Percentiles rank a stretch among this genome's conserved stretches.
These are phyloP conservation scores for Albifimbria verrucaria DNA, from an alignment of 2,329 filamentous ascomycete species.

Conservation along the genomic window DNA sequence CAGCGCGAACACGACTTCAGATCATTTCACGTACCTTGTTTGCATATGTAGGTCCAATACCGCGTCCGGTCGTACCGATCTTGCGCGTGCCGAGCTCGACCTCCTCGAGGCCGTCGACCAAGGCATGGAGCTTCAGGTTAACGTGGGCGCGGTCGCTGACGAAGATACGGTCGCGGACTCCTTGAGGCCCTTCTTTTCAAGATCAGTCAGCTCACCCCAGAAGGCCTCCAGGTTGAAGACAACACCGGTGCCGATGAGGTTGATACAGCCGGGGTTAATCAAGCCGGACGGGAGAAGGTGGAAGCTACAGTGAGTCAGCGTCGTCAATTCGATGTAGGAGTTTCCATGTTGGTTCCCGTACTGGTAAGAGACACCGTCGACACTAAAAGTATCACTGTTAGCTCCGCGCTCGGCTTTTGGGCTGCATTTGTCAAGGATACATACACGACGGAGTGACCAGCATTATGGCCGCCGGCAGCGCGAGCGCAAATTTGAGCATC, in stretches of 20 bases:
- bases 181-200: conserved; percentile 34
- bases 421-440: no score
- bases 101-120: conserved; percentile 69
- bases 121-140: conserved; percentile 61
- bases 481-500: conserved; percentile 28
- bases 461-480: conserved; percentile 26
- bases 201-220: conserved; percentile 37
- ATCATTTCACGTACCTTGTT: neutral
- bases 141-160: conserved; percentile 63
- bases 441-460: no score
- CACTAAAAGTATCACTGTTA: conserved; percentile 7
- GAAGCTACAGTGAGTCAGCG: conserved; percentile 40
- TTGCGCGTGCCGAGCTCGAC: conserved; percentile 38
- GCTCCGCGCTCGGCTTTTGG: conserved; percentile 9
- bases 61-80: conserved; percentile 35
- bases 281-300: conserved; percentile 68
- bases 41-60: conserved; percentile 36
- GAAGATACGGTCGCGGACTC: conserved; percentile 48
- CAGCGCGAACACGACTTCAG: conserved; percentile 16
- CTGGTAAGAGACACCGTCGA: conserved; percentile 33
- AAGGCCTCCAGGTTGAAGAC: conserved; percentile 25
- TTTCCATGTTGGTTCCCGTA: conserved; percentile 15
- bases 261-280: conserved; percentile 65
- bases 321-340: conserved; percentile 5
- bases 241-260: conserved; percentile 59